Evolutionary conservation across 2,329 filamentous ascomycete species (phyloP).

Genomic region (Colletotrichum paranaense): DNA sequence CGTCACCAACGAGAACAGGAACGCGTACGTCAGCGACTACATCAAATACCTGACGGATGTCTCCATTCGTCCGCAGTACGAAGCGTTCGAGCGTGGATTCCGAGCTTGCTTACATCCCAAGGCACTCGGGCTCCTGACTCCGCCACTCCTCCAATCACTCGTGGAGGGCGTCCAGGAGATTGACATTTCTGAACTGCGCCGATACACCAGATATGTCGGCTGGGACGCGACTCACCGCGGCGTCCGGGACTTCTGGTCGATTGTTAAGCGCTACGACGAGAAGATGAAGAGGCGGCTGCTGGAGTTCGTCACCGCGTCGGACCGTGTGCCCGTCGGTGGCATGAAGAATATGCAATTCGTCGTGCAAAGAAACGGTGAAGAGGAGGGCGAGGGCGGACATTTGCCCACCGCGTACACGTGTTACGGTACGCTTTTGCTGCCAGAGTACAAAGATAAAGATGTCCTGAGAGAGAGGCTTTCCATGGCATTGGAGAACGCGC

Average conservation of each 20-base stretch:
- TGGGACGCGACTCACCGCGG: conserved; percentile 77
- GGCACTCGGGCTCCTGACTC: conserved; percentile 78
- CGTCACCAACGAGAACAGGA: conserved; percentile 85
- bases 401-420: conserved; percentile 93
- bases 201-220: conserved; percentile 81
- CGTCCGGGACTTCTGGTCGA: conserved; percentile 85
- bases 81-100: conserved; percentile 86
- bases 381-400: conserved; percentile 62
- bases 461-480: conserved; percentile 79
- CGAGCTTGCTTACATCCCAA: conserved; percentile 77
- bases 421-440: conserved; percentile 88
- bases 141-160: conserved; percentile 77
- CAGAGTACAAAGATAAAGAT: conserved; percentile 80
- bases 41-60: conserved; percentile 84
- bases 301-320: conserved; percentile 95
- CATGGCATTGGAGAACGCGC: conserved; percentile 89
- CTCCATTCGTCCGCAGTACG: conserved; percentile 80
- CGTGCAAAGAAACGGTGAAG: conserved; percentile 80
- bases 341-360: conserved; percentile 85
- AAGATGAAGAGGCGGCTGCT: conserved; percentile 80
- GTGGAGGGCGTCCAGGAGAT: conserved; percentile 88
- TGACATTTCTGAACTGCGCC: conserved; percentile 78
- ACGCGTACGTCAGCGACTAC: conserved; percentile 85
- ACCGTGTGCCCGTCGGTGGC: conserved; percentile 89
- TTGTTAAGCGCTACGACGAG: conserved; percentile 76